Base-by-base conservation (phyloP, 225 moss, liverwort and hornwort genomes). In the Sphagnum tenellum region DNA sequence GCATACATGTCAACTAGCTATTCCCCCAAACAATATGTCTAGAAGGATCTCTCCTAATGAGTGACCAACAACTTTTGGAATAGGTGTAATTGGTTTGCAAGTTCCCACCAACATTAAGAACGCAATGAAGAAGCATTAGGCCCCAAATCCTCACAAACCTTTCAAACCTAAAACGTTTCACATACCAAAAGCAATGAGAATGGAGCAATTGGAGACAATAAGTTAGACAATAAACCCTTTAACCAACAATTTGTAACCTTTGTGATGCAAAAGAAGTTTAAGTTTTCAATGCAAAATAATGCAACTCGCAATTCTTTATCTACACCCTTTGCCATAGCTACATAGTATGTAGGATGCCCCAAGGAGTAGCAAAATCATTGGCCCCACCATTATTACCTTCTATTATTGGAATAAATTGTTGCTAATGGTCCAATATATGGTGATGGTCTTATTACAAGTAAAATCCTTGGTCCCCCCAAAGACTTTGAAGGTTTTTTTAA, bases 31-130 rank as follows among this genome's bases (percentile, higher is more conserved):
- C 67, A 69, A 69, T 75, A 56, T 81, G 88, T 47, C 90, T 88
- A 88, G 96, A 92, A 49, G 81, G 84, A 73, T 85, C 77, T 29
- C 0, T 56, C 4, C 74, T 10, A 84, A 84, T 62, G 88, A 92
- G 45, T 96, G 90, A 92, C 89, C 92, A 56, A 86, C 90, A 47
- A 76, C 74, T 45, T 88, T 86, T 7, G 92, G 92, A 47, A 85
- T 88, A 60, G 92, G 92, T 70, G 77, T 83, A 48, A 68, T 71
- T 48, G 81, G 81, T 12, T 66, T 85, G 50, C 79, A 82, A 65
- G 14, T 86, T 48, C 86, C 85, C 10, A 72, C 67, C 5, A 85
- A 82, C 64, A 73, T 74, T 6, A 88, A 85, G 64, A 69, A 66
- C 60, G 60, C 60, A 46, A 67, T 78, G 49, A 96, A 92, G 77